Evolutionary conservation across 768 basidiomycete genomes (phyloP), one percentile per base, ranked within the genome.

Genomic region (Mycena indigotica): DNA sequence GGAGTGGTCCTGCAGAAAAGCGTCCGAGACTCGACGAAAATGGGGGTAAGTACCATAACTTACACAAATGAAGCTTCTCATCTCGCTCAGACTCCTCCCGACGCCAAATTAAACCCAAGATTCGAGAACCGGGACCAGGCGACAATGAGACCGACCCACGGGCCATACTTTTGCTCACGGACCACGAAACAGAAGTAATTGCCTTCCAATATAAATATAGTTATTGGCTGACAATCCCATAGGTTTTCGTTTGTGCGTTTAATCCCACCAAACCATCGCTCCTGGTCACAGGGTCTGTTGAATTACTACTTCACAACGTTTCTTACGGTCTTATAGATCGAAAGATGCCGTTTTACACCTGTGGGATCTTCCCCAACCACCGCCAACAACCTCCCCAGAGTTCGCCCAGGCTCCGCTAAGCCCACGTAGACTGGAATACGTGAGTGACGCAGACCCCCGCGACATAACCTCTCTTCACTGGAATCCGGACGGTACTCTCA

Each of bases 191-290:
- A 26, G 87, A 88, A 71, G 86, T 85, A 68, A 35, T 29, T n/a
- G n/a, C n/a, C n/a, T n/a, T n/a, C n/a, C n/a, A n/a, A n/a, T n/a
- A n/a, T n/a, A n/a, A n/a, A n/a, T n/a, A n/a, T n/a, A n/a, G n/a
- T n/a, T n/a, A n/a, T n/a, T n/a, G n/a, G n/a, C n/a, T n/a, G n/a
- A n/a, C 24, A 48, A 6, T 26, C n/a, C 41, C 30, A 32, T 56
- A 92, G 90, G 89, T 93, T 5, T 93, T 92, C 54, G 86, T 90
- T 5, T 89, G 89, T 54, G 83, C 87, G 3, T 93, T 89, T 78
- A 93, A 90, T 72, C 90, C 91, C 15, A 76, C 72, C 38, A 74
- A 80, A 30, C 75, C 75, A 28, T 77, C 81, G 32, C 66, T 85
- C n/a, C 71, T 93, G n/a, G 89, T 88, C 21, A 85, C 90, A 25